phyloP scores from a whole-genome alignment of 139 green algal genomes.

The Ostreobium quekettii region DNA sequence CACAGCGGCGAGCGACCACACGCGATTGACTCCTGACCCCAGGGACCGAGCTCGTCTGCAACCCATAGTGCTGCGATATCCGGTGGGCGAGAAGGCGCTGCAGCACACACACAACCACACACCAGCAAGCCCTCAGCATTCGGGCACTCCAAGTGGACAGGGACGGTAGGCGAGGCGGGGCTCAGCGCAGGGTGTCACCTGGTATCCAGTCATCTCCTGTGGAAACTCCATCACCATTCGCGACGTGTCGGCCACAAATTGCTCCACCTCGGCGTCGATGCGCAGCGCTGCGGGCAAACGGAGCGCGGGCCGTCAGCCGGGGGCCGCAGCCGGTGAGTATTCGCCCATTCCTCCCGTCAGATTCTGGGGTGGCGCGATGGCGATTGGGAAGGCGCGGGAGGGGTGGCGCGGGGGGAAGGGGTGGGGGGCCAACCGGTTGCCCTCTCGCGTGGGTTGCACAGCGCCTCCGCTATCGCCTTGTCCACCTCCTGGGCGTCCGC shows the following conservation, averaged over 20 bases:
- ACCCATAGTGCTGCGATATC: slow-evolving; percentile 36
- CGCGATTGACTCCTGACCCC: slow-evolving; percentile 29
- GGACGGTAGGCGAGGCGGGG: not conserved
- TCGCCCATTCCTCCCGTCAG: too few species aligned
- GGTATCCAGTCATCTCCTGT: slow-evolving; percentile 13
- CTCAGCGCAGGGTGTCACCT: not conserved
- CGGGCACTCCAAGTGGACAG: not conserved
- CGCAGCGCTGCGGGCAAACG: slow-evolving; percentile 1
- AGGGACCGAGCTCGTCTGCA: slow-evolving; percentile 39
- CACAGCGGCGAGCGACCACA: slow-evolving; percentile 28
- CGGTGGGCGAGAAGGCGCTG: slow-evolving; percentile 46
- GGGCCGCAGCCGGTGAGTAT: not conserved
- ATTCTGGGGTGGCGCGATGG: too few species aligned
- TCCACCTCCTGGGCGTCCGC: not conserved
- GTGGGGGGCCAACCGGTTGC: slow-evolving; percentile 4
- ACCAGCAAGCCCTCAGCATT: not conserved
- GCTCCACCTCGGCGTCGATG: slow-evolving; percentile 10
- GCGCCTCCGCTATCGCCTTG: slow-evolving; percentile 10
- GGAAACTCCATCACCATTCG: slow-evolving; percentile 13
- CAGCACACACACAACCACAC: slow-evolving; percentile 1
- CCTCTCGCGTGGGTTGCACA: slow-evolving; percentile 15
- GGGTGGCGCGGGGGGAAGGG: too few species aligned
- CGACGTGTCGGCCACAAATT: slow-evolving; percentile 9
- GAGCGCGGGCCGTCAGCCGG: not conserved
- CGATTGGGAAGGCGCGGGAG: too few species aligned